Evolutionary conservation across 2,329 filamentous ascomycete genomes (phyloP), one percentile per base, ranked within the genome.

Genomic region (Cordyceps cicadae): DNA sequence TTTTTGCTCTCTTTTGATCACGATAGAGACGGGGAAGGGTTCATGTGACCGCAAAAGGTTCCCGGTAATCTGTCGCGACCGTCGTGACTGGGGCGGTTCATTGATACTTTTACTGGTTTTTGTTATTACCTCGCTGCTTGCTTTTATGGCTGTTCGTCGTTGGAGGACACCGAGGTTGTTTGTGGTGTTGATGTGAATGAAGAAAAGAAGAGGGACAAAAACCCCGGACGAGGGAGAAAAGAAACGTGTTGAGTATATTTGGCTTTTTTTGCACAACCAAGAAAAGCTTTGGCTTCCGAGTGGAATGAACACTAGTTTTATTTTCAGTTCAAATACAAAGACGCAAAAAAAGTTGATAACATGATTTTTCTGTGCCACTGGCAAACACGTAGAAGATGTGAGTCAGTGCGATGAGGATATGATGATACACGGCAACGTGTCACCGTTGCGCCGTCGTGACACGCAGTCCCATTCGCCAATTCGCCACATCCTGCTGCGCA

Each of bases 11-110:
- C 17, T 29, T 54, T 45, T 63, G 64, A 67, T 66, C 63, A 66
- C 54, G 66, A 68, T 68, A 68, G 66, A 68, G 63, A 62, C 49
- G 63, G 64, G 48, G 41, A 32, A 48, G 56, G 54, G 60, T 51
- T 49, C 43, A 59, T 50, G 41, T 53, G 49, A 57, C 60, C 54
- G 54, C 49, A 53, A 50, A 53, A 46, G 60, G 59, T 52, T 51
- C 60, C 54, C 59, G 54, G 59, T 57, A 56, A 46, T 53, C 54
- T 51, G 60, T 56, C 48, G 41, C 60, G 49, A 52, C 37, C 48
- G 37, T 52, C 39, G 54, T 57, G 49, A 32, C 60, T 60, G 43
- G 58, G 58, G 58, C 43, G 58, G 51, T 24, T 57, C 34, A 32
- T 52, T 54, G 48, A 59, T 54, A 32, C 49, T 54, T 62, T 53